Evolutionary conservation across 2,329 filamentous ascomycete species (phyloP), one percentile per base, ranked within the genome.

Genomic region (Calonectria hawksworthii): DNA sequence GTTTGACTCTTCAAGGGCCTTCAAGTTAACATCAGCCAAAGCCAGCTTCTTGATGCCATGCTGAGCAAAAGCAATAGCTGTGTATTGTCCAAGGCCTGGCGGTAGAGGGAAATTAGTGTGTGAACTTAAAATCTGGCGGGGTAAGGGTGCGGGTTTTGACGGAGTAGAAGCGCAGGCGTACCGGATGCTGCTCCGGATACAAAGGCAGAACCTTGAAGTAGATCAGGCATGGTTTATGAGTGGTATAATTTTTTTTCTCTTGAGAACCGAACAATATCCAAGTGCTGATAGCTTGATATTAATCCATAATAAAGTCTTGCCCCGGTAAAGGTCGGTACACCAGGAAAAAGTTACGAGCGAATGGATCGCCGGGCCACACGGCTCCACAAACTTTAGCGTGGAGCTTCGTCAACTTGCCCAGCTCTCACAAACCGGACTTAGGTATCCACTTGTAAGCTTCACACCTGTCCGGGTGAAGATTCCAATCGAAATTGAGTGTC

Each of bases 171-270:
- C 65, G 64, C 65, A 50, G 69, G 70, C 82, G 74, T 81, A 87
- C 87, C 87, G 59, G 87, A 88, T 26, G 85, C 87, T 44, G 87
- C 87, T 36, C 87, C 88, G 5, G 87, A 89, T 67, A 90, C 85
- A 76, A 89, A 88, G 26, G 87, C 87, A 47, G 87, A 85, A 59
- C 87, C 88, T 74, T 83, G 84, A 36, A 89, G 82, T 36, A 88
- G 81, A 47, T 83, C 80, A 18, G 83, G 78, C 86, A 88, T 61
- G 32, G 41, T 56, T 70, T 28, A 63, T 41, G 14, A 21, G 36
- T 23, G 21, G 2, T n/a, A 28, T 30, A 8, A 10, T 28, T 11
- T 63, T 26, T 38, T 18, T 8, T 23, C 10, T n/a, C 18, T 63
- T 16, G 36, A 16, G 11, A 16, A 34, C 4, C 2, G 3, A 11